phyloP scores from a whole-genome alignment of 352 stramenopile species.

The Hyaloperonospora brassicae region DNA sequence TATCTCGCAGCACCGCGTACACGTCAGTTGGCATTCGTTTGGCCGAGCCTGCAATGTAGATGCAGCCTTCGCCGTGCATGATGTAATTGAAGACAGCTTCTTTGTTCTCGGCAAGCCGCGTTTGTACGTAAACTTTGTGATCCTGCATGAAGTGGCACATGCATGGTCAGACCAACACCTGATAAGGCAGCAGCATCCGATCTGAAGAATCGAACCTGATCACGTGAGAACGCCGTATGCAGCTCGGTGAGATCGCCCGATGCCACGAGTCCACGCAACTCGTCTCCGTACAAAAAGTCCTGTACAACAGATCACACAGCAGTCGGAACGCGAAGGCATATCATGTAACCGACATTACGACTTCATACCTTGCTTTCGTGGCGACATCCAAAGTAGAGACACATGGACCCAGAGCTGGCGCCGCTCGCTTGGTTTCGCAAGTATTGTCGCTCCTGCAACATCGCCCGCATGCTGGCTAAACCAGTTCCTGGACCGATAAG shows the following conservation, averaged over 20 bases:
- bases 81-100: slow-evolving; percentile 61
- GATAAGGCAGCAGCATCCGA: neutral
- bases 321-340: slow-evolving; percentile 1
- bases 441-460: slow-evolving; percentile 77
- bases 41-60: slow-evolving; percentile 85
- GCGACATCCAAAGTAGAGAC: slow-evolving; percentile 86
- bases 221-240: slow-evolving; percentile 87
- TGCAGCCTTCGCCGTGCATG: slow-evolving; percentile 47
- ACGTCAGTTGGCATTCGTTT: slow-evolving; percentile 91
- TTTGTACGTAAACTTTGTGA: slow-evolving; percentile 90
- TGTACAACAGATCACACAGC: slow-evolving; percentile 10
- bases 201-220: slow-evolving; percentile 40
- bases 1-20: slow-evolving; percentile 82
- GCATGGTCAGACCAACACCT: neutral
- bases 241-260: slow-evolving; percentile 58
- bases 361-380: slow-evolving; percentile 57
- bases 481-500: slow-evolving; percentile 88
- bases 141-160: slow-evolving; percentile 17
- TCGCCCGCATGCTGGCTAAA: slow-evolving; percentile 85
- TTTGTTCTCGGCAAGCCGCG: slow-evolving; percentile 76
- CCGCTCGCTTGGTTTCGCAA: slow-evolving; percentile 24
- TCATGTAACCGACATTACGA: neutral
- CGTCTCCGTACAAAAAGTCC: slow-evolving; percentile 86
- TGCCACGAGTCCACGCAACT: slow-evolving; percentile 47
- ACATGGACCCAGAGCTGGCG: slow-evolving; percentile 21